phyloP scores from a whole-genome alignment of 1,139 yeast genomes.

The Blastobotrys proliferans region DNA sequence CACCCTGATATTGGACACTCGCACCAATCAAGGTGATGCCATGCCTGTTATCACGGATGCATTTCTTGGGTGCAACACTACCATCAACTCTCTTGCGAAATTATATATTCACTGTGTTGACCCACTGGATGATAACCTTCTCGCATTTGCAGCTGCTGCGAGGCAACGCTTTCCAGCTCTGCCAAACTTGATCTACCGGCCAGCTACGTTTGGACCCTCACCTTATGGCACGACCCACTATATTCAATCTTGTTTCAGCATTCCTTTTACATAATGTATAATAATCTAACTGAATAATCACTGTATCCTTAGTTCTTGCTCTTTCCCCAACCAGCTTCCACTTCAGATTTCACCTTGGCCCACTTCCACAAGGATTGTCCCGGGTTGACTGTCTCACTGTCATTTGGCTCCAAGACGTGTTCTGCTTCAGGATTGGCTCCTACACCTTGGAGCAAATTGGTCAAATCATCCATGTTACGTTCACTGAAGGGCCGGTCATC shows the following conservation, averaged over 20 bases:
- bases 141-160: background rate
- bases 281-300: no score
- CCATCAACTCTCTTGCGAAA: no score
- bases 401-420: conserved; percentile 34
- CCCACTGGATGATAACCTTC: background rate
- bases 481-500: background rate
- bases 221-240: background rate
- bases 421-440: conserved; percentile 33
- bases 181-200: background rate
- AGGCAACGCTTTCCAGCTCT: background rate
- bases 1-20: no score
- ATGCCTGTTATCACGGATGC: no score
- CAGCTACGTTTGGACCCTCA: conserved; percentile 2
- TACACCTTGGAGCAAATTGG: conserved; percentile 32
- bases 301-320: no score
- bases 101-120: background rate
- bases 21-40: no score
- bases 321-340: background rate
- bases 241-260: background rate
- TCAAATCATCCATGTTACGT: conserved; percentile 21
- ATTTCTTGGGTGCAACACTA: no score
- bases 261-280: no score
- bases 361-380: conserved; percentile 46
- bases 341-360: conserved; percentile 23
- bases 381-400: conserved; percentile 55